Conservation (phyloP, 805 yeast species). For the Candida vartiovaarae region DNA sequence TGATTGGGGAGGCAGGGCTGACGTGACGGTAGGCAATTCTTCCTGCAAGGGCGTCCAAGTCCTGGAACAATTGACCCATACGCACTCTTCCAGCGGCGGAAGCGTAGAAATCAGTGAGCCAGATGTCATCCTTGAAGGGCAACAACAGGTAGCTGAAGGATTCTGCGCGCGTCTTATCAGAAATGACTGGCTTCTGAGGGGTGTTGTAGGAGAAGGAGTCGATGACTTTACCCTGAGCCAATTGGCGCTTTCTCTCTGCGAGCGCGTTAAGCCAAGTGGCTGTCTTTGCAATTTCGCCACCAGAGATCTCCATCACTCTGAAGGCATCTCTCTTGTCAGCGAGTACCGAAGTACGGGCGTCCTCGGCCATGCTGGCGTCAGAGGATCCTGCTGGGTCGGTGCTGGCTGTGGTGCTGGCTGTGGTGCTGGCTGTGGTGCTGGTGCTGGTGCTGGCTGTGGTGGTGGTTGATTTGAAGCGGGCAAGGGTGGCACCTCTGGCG, state of each 20-base stretch:
- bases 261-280: slow-evolving; percentile 89
- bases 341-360: slow-evolving; percentile 64
- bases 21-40: slow-evolving; percentile 89
- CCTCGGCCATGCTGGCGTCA: slow-evolving; percentile 58
- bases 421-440: not conserved
- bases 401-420: slow-evolving; percentile 13
- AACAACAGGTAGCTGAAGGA: slow-evolving; percentile 64
- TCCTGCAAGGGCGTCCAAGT: slow-evolving; percentile 89
- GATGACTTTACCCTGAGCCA: slow-evolving; percentile 64
- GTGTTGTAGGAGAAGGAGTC: slow-evolving; percentile 66
- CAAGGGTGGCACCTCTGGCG: not conserved
- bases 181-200: slow-evolving; percentile 62
- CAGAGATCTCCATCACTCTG: slow-evolving; percentile 25
- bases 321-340: slow-evolving; percentile 54
- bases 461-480: not conserved
- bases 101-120: slow-evolving; percentile 81
- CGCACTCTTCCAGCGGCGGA: slow-evolving; percentile 88
- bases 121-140: slow-evolving; percentile 79
- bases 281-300: slow-evolving; percentile 24
- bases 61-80: slow-evolving; percentile 91
- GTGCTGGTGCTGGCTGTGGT: not conserved
- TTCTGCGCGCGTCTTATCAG: slow-evolving; percentile 70
- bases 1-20: slow-evolving; percentile 92
- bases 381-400: slow-evolving; percentile 32
- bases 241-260: slow-evolving; percentile 60